A percentile compares a stretch with the other conserved stretches of the same genome.
phyloP scores from a whole-genome alignment of 2,329 filamentous ascomycete genomes.

The Pochonia chlamydosporia region DNA sequence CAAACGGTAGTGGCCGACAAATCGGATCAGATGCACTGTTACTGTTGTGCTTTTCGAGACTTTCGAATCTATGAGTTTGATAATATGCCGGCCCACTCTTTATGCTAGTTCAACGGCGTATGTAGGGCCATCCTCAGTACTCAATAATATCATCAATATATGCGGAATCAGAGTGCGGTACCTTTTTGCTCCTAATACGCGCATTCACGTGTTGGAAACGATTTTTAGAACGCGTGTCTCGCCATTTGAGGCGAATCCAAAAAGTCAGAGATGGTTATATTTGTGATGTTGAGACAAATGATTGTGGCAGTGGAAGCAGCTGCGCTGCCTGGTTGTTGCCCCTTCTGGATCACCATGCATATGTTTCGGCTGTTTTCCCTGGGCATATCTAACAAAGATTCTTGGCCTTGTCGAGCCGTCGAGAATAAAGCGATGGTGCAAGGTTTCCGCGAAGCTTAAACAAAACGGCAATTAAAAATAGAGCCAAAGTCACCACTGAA shows the following conservation, averaged over 20 bases:
- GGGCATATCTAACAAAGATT: conserved; percentile 26
- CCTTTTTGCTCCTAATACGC: conserved; percentile 29
- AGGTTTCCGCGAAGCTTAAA: conserved; percentile 23
- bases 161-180: conserved; percentile 33
- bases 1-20: no score
- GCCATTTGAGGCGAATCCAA: conserved; percentile 37
- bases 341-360: conserved; percentile 27
- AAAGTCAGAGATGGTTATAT: conserved; percentile 31
- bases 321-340: conserved; percentile 32
- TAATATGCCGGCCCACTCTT: conserved; percentile 29
- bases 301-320: conserved; percentile 33
- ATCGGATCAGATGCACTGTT: conserved; percentile 31
- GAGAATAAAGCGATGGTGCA: conserved; percentile 30
- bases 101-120: conserved; percentile 12
- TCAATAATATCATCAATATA: conserved; percentile 15
- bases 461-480: no score
- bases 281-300: conserved; percentile 16
- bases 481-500: no score
- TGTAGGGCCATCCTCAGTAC: no score
- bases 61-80: conserved; percentile 23
- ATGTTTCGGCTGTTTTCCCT: conserved; percentile 31
- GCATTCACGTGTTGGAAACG: conserved; percentile 32
- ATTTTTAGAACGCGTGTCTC: conserved; percentile 30
- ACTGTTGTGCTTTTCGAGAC: conserved; percentile 29
- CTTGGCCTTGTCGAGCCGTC: conserved; percentile 35